Evolutionary conservation across 768 basidiomycete species (phyloP).

Genomic region (Amanita phalloides): DNA sequence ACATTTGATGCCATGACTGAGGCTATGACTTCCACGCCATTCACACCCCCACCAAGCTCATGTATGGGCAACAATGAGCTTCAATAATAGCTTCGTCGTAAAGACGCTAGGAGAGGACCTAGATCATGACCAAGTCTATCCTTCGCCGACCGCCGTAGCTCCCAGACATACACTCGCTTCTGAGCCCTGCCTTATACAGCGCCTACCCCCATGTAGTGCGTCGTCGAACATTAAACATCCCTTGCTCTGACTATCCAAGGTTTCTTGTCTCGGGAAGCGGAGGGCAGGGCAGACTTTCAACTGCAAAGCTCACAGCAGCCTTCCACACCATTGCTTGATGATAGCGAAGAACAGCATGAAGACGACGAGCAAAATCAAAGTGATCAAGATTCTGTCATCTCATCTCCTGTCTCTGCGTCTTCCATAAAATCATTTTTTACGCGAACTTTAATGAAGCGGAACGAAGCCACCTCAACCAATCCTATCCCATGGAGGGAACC

Average conservation of each 20-base stretch:
- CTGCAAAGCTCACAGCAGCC: slow-evolving; percentile 7
- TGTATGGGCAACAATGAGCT: slow-evolving; percentile 20
- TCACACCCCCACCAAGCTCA: background rate
- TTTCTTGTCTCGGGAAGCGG: slow-evolving; percentile 66
- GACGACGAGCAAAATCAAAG: slow-evolving; percentile 6
- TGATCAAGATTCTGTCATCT: slow-evolving; percentile 2
- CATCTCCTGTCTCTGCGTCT: slow-evolving; percentile 19
- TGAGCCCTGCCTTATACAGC: slow-evolving; percentile 51
- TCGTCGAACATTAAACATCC: slow-evolving; percentile 6
- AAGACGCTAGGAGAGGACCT: slow-evolving; percentile 19
- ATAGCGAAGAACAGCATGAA: slow-evolving; percentile 13
- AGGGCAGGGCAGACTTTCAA: slow-evolving; percentile 33
- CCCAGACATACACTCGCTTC: slow-evolving; percentile 30
- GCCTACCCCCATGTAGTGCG: slow-evolving; percentile 59
- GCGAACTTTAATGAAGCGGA: slow-evolving; percentile 13
- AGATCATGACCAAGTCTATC: slow-evolving; percentile 9
- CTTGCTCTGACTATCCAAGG: slow-evolving; percentile 25
- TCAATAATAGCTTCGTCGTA: slow-evolving; percentile 42
- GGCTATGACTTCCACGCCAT: slow-evolving; percentile 1
- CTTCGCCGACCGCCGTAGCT: slow-evolving; percentile 8
- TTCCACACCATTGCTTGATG: slow-evolving; percentile 8
- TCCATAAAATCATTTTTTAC: slow-evolving; percentile 22
- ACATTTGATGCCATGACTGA: background rate
- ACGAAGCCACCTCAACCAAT: slow-evolving; percentile 6
- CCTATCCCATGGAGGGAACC: slow-evolving; percentile 16